Percentiles rank a stretch among this genome's conserved stretches.
These are phyloP conservation scores for Lactifluus volemus DNA, from an alignment of 768 basidiomycete genomes.

Conservation along the genomic window DNA sequence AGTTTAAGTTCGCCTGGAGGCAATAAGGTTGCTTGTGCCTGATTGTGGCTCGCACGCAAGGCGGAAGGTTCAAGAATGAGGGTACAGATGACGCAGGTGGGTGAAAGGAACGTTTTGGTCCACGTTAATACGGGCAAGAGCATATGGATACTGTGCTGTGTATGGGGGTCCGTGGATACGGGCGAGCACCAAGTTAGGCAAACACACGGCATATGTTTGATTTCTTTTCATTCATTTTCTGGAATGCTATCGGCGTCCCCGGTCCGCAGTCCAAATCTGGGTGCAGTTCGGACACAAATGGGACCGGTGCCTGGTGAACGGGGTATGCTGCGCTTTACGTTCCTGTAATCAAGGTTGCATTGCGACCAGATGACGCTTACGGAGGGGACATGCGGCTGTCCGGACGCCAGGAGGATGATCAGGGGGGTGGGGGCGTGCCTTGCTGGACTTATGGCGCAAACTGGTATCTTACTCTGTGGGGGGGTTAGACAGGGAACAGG, in stretches of 20 bases:
- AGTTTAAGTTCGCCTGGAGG: background rate
- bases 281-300: background rate
- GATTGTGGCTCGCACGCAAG: background rate
- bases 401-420: background rate
- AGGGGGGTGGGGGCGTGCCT: background rate
- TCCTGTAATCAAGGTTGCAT: background rate
- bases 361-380: no score
- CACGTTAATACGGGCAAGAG: background rate
- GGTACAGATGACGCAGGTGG: conserved; percentile 7
- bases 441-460: background rate
- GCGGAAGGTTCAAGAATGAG: background rate
- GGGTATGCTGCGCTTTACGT: background rate
- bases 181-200: background rate
- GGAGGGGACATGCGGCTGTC: background rate
- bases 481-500: background rate
- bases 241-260: background rate
- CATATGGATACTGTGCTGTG: background rate
- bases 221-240: background rate
- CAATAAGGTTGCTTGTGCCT: conserved; percentile 10
- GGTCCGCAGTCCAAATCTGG: background rate
- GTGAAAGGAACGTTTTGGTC: background rate
- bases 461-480: background rate
- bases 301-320: background rate
- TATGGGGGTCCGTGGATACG: background rate
- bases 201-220: background rate